Base-by-base conservation (phyloP, 2,329 filamentous ascomycete species). In the Alternaria sp. region DNA sequence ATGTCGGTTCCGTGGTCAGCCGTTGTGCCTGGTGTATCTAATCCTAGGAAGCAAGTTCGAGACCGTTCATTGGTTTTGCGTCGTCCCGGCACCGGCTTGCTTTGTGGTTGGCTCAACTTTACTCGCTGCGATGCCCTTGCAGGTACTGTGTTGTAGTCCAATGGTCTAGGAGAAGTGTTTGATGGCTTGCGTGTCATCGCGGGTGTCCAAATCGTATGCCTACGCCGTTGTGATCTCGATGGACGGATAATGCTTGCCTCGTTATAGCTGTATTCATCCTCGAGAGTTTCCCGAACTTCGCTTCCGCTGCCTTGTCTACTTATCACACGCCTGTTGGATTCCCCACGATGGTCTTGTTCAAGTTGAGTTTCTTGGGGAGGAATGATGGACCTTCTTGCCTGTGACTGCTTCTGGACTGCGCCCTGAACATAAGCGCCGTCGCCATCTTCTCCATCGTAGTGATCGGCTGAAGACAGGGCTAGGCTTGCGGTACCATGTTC, bases 361-460 rank as follows among this genome's bases (percentile, higher is more conserved):
- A 27, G 7, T 46, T 43, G 16, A 11, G 52, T 14, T 41, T n/a
- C 32, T 63, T 63, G 9, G 16, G 34, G 36, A 63, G 57, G 50
- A 56, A 41, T 22, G 18, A 55, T 64, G n/a, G 32, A 43, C 44
- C 46, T 3, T 63, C 30, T 62, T 59, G 16, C 43, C 48, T 63
- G 14, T 14, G 58, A 38, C 41, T 27, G 50, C 53, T 63, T 9
- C 25, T 60, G 16, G 12, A 55, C 49, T 44, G 27, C 46, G 49
- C 52, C 27, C 51, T 43, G 36, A 27, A 44, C 27, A 64, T 41
- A 27, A 36, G 41, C 40, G 40, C 45, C 41, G 12, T 61, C 20
- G 27, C 40, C 9, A 48, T 58, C 51, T 50, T 63, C 60, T 59
- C 28, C 25, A 56, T 41, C 12, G 43, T 28, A 10, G 52, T 57